phyloP scores from a whole-genome alignment of 345 rosid species.

The Lepidium sativum region DNA sequence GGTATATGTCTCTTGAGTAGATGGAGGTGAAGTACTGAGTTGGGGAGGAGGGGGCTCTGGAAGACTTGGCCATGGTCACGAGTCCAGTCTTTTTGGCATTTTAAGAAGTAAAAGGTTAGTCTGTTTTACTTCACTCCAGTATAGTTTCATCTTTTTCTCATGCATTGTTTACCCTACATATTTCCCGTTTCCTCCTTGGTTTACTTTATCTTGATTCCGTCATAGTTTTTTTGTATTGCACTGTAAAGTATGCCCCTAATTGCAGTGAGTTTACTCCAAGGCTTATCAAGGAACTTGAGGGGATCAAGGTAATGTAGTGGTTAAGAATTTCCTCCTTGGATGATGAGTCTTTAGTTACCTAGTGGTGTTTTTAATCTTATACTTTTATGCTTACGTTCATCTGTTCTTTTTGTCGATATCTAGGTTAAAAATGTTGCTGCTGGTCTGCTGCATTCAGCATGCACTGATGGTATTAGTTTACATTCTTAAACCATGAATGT shows the following conservation, averaged over 20 bases:
- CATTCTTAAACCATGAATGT: neutral
- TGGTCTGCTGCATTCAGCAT: conserved; percentile 84
- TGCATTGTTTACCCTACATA: neutral
- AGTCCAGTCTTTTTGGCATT: conserved; percentile 60
- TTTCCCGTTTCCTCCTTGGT: neutral
- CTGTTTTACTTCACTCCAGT: neutral
- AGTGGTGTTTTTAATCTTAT: neutral
- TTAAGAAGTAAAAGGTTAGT: conserved; percentile 59
- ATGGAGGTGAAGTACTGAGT: conserved; percentile 69
- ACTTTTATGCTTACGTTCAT: conserved; percentile 6
- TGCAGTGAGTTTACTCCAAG: conserved; percentile 96
- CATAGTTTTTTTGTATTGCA: conserved; percentile 8
- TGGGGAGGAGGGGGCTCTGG: conserved; percentile 91
- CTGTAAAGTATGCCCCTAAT: conserved; percentile 12
- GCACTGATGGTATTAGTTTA: conserved; percentile 58
- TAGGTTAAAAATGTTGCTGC: conserved; percentile 78
- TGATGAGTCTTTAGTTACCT: neutral
- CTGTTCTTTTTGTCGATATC: conserved; percentile 16
- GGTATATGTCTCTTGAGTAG: conserved; percentile 31
- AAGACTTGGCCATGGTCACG: conserved; percentile 85
- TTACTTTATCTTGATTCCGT: conserved; percentile 10
- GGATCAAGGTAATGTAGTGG: conserved; percentile 47
- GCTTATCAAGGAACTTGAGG: conserved; percentile 80
- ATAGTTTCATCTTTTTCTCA: neutral
- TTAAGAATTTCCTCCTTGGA: neutral